Evolutionary conservation across 2,329 filamentous ascomycete genomes (phyloP).

Genomic region (Stenocarpella maydis): DNA sequence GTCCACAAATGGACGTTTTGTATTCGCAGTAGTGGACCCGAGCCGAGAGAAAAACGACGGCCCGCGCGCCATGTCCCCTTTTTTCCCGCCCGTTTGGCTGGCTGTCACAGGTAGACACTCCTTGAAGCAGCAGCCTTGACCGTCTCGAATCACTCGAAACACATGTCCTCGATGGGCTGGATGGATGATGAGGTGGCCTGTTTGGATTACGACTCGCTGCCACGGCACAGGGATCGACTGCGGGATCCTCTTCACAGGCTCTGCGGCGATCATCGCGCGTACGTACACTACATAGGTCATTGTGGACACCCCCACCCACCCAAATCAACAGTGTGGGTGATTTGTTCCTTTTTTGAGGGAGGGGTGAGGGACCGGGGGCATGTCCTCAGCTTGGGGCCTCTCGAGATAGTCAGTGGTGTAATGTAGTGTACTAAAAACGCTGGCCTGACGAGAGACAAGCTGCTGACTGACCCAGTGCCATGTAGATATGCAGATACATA

Average conservation of each 20-base stretch:
- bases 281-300: slow-evolving; percentile 8
- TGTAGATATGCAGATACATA: too few relatives aligned
- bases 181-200: slow-evolving; percentile 12
- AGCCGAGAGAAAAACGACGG: slow-evolving; percentile 24
- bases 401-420: neutral
- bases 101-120: slow-evolving; percentile 22
- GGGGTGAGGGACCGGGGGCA: too few relatives aligned
- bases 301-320: slow-evolving; percentile 1
- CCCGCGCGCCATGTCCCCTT: slow-evolving; percentile 27
- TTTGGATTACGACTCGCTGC: slow-evolving; percentile 24
- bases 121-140: slow-evolving; percentile 26
- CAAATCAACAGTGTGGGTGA: neutral
- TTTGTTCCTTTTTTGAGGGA: too few relatives aligned
- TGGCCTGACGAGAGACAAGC: slow-evolving; percentile 12
- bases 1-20: slow-evolving; percentile 27
- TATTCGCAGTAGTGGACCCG: slow-evolving; percentile 17
- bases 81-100: slow-evolving; percentile 19
- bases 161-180: slow-evolving; percentile 16
- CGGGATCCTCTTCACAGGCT: slow-evolving; percentile 5
- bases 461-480: slow-evolving; percentile 6
- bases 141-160: slow-evolving; percentile 22
- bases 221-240: slow-evolving; percentile 10
- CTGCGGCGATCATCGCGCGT: slow-evolving; percentile 20
- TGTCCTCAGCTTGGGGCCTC: neutral
- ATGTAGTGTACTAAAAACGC: neutral